Percentiles rank a stretch among this genome's conserved stretches.
These are phyloP conservation scores for Oryza longistaminata DNA, from an alignment of 176 grass and related monocot species.

Conservation along the genomic window DNA sequence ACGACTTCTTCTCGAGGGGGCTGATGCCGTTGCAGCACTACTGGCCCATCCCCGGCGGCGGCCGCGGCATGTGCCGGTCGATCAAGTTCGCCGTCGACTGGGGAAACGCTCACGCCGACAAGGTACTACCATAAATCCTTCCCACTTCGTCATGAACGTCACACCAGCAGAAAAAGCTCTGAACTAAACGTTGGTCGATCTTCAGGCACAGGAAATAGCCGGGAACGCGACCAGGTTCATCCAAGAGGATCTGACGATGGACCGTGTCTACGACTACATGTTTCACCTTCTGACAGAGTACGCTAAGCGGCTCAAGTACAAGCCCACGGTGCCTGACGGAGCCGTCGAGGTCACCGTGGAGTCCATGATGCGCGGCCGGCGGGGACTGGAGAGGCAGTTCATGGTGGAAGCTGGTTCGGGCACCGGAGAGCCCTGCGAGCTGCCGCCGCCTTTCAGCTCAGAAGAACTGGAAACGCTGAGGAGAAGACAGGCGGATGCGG, in stretches of 20 bases:
- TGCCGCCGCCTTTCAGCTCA: constrained; percentile 24
- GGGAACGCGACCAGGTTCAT: constrained; percentile 46
- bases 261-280: constrained; percentile 64
- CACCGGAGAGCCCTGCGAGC: constrained; percentile 29
- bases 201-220: constrained; percentile 43
- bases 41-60: constrained; percentile 59
- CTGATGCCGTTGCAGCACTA: constrained; percentile 64
- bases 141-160: not conserved
- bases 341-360: constrained; percentile 50
- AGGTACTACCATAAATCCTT: constrained; percentile 9
- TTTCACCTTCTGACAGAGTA: constrained; percentile 55
- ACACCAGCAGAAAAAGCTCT: not conserved
- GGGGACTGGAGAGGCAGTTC: constrained; percentile 38
- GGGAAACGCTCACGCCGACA: constrained; percentile 68
- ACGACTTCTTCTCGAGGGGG: constrained; percentile 72
- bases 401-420: constrained; percentile 18
- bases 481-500: constrained; percentile 20
- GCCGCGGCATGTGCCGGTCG: constrained; percentile 51
- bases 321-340: constrained; percentile 20
- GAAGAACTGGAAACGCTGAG: constrained; percentile 28
- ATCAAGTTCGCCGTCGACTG: constrained; percentile 68
- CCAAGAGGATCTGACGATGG: constrained; percentile 54
- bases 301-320: constrained; percentile 44
- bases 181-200: not conserved
- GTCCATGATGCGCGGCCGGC: constrained; percentile 40